Evolutionary conservation across 495 filamentous ascomycete species (phyloP).

Genomic region (Tuber brumale): DNA sequence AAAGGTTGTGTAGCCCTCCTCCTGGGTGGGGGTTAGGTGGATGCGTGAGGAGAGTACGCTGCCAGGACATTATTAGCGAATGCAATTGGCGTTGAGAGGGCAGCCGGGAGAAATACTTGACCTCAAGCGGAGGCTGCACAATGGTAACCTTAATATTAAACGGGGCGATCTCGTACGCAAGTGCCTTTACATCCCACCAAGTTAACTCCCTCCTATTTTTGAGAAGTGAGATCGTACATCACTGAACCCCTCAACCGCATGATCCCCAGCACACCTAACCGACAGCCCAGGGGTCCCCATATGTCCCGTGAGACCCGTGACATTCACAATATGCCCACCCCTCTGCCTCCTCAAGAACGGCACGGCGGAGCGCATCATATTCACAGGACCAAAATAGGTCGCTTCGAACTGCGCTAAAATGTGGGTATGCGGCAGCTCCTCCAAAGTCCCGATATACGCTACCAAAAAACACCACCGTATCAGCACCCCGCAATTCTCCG

Average conservation of each 20-base stretch:
- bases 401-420: slow-evolving; percentile 88
- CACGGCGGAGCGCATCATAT: slow-evolving; percentile 85
- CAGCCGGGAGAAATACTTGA: slow-evolving; percentile 24
- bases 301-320: slow-evolving; percentile 85
- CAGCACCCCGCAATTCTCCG: neutral
- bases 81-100: neutral
- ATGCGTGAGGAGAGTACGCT: slow-evolving; percentile 29
- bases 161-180: slow-evolving; percentile 93
- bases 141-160: slow-evolving; percentile 97
- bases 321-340: slow-evolving; percentile 79
- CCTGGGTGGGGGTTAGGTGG: slow-evolving; percentile 18
- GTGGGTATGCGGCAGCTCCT: slow-evolving; percentile 71
- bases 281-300: slow-evolving; percentile 87
- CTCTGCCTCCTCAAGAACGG: slow-evolving; percentile 71
- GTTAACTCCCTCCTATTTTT: neutral
- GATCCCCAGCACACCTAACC: slow-evolving; percentile 84
- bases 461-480: slow-evolving; percentile 22
- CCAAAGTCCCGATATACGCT: slow-evolving; percentile 86
- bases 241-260: slow-evolving; percentile 97
- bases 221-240: slow-evolving; percentile 50
- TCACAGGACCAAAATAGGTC: slow-evolving; percentile 89
- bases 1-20: slow-evolving; percentile 17
- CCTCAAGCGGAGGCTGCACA: slow-evolving; percentile 69
- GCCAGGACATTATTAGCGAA: slow-evolving; percentile 1
- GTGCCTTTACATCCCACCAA: slow-evolving; percentile 48